Evolutionary conservation across 2,329 filamentous ascomycete species (phyloP), one percentile per base, ranked within the genome.

Genomic region (Diplodia seriata): DNA sequence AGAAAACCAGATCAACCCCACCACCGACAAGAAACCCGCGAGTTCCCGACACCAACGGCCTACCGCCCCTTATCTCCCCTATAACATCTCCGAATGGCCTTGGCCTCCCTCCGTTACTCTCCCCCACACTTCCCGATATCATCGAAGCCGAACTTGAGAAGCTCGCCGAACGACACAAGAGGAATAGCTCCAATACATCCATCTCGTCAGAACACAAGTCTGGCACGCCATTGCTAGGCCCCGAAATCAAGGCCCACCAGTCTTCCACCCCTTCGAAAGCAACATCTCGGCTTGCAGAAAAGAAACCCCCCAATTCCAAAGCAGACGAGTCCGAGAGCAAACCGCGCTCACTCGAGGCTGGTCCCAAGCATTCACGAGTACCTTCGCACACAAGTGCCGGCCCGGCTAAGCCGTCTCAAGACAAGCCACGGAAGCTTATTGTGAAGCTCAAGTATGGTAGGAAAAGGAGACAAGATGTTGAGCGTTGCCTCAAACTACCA

Each of bases 111-210:
- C 80, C 81, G 11, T 80, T 87, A 43, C 76, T 88, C n/a, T 88
- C 86, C 4, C 86, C 86, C 3, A 86, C 85, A 15, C 78, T 89
- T 4, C 86, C 86, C 7, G 80, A 84, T 2, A 84, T 83, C 65
- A 82, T 89, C 54, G 83, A 85, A 71, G 84, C 82, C 68, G 83
- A 86, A 67, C 74, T 88, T 31, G 80, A 81, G 68, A 78, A 81
- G 43, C 72, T 80, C 33, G 79, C 80, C 75, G n/a, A 74, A 73
- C 56, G 47, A 40, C 57, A 63, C 18, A 68, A 56, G 66, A 75
- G 77, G 43, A 74, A 76, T 29, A 74, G 75, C 20, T 79, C 78
- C 1, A 75, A 76, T 63, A 73, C 74, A 20, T 80, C 78, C 2
- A 76, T 75, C 15, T 78, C 77, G 0, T 75, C 76, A 14, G 75